Conservation (phyloP, 2,329 filamentous ascomycete genomes). For the Karstenula rhodostoma region DNA sequence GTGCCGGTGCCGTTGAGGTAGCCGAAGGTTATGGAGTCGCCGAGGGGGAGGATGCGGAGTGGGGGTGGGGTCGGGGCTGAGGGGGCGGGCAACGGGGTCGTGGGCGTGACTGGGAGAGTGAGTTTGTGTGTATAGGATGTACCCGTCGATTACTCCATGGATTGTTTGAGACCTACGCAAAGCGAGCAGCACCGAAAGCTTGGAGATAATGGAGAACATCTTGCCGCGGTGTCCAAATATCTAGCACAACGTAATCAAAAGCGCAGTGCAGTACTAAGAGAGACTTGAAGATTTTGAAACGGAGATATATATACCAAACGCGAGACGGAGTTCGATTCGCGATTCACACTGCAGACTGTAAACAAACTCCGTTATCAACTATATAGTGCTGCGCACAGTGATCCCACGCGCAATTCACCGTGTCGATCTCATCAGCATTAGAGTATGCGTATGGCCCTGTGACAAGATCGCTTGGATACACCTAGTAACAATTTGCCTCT, state of each 20-base stretch:
- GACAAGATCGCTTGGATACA: background rate
- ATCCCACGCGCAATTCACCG: background rate
- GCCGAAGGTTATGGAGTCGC: slow-evolving; percentile 43
- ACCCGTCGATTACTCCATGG: background rate
- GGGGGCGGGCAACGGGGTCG: slow-evolving; percentile 6
- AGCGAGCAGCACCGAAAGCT: background rate
- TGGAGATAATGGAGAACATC: background rate
- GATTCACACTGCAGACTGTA: no score
- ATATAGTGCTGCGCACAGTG: background rate
- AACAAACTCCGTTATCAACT: background rate
- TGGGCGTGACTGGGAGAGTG: background rate
- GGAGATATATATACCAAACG: background rate
- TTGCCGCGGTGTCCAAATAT: background rate
- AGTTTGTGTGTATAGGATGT: background rate
- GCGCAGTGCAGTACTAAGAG: background rate
- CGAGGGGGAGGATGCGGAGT: slow-evolving; percentile 36
- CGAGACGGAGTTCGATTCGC: background rate
- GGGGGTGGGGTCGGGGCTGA: slow-evolving; percentile 12
- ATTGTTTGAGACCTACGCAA: background rate
- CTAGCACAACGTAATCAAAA: background rate
- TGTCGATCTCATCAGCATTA: background rate
- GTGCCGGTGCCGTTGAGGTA: slow-evolving; percentile 38
- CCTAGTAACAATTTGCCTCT: no score
- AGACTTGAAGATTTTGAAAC: background rate
- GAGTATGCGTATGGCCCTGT: background rate